phyloP scores from a whole-genome alignment of 2,329 filamentous ascomycete genomes.

The Trichophyton simii region DNA sequence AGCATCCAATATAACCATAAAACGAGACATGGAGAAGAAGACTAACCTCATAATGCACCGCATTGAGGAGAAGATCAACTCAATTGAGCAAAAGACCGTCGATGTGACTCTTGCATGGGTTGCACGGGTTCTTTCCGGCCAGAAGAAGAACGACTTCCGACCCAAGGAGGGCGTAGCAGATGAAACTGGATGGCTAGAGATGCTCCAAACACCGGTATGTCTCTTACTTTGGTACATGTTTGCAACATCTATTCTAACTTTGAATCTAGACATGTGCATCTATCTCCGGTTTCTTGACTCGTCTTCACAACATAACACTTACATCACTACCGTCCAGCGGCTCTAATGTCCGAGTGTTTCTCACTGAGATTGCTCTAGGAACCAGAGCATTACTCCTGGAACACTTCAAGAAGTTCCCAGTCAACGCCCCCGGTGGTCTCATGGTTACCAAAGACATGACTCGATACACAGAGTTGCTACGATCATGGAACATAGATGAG shows the following conservation, averaged over 20 bases:
- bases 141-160: slow-evolving; percentile 82
- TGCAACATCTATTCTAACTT: slow-evolving; percentile 9
- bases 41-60: slow-evolving; percentile 59
- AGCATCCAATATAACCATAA: slow-evolving; percentile 77
- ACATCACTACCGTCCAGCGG: slow-evolving; percentile 52
- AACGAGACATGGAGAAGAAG: slow-evolving; percentile 77
- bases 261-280: slow-evolving; percentile 53
- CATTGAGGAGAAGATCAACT: slow-evolving; percentile 74
- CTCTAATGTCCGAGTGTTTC: slow-evolving; percentile 69
- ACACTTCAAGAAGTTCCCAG: slow-evolving; percentile 87
- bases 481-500: slow-evolving; percentile 64
- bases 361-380: slow-evolving; percentile 69
- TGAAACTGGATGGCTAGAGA: slow-evolving; percentile 48
- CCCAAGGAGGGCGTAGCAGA: slow-evolving; percentile 40
- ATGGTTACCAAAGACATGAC: slow-evolving; percentile 96
- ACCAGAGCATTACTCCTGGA: slow-evolving; percentile 70
- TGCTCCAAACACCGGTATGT: slow-evolving; percentile 58
- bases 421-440: slow-evolving; percentile 83
- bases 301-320: slow-evolving; percentile 49
- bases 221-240: neutral
- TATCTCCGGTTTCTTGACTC: slow-evolving; percentile 67
- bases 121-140: slow-evolving; percentile 55
- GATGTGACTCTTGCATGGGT: slow-evolving; percentile 68
- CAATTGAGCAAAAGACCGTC: slow-evolving; percentile 55
- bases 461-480: slow-evolving; percentile 76